phyloP scores from a whole-genome alignment of 345 rosid species.

The Mercurialis annua region DNA sequence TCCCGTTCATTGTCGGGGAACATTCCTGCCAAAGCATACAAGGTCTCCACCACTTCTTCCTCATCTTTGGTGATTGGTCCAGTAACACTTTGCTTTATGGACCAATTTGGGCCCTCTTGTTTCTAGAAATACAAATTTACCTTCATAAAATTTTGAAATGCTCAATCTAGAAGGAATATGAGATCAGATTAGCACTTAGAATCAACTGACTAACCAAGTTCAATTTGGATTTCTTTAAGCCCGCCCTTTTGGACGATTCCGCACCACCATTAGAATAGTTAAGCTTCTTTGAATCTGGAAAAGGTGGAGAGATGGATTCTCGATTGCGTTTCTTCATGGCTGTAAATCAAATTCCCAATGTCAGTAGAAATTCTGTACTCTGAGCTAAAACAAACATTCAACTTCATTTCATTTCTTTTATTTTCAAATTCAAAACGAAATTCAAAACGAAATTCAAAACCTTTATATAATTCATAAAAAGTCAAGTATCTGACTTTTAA shows the following conservation, averaged over 20 bases:
- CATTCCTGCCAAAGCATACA: slow-evolving; percentile 79
- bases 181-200: slow-evolving; percentile 15
- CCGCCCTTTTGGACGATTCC: slow-evolving; percentile 39
- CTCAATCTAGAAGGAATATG: slow-evolving; percentile 6
- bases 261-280: slow-evolving; percentile 35
- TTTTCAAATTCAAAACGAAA: neutral
- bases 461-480: slow-evolving; percentile 24
- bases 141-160: slow-evolving; percentile 12
- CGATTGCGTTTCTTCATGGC: slow-evolving; percentile 79
- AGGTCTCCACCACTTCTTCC: slow-evolving; percentile 90
- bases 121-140: slow-evolving; percentile 16
- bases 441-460: neutral
- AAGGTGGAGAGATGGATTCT: slow-evolving; percentile 50
- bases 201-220: slow-evolving; percentile 45
- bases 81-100: slow-evolving; percentile 8
- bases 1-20: slow-evolving; percentile 34
- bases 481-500: slow-evolving; percentile 29
- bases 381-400: neutral
- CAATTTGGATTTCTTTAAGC: slow-evolving; percentile 39
- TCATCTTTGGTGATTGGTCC: slow-evolving; percentile 82
- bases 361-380: slow-evolving; percentile 13
- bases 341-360: slow-evolving; percentile 35
- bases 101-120: slow-evolving; percentile 19
- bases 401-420: neutral
- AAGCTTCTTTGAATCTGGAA: slow-evolving; percentile 51